Evolutionary conservation across 768 basidiomycete species (phyloP), one percentile per base, ranked within the genome.

Genomic region (Neoboletus subvelutipes): DNA sequence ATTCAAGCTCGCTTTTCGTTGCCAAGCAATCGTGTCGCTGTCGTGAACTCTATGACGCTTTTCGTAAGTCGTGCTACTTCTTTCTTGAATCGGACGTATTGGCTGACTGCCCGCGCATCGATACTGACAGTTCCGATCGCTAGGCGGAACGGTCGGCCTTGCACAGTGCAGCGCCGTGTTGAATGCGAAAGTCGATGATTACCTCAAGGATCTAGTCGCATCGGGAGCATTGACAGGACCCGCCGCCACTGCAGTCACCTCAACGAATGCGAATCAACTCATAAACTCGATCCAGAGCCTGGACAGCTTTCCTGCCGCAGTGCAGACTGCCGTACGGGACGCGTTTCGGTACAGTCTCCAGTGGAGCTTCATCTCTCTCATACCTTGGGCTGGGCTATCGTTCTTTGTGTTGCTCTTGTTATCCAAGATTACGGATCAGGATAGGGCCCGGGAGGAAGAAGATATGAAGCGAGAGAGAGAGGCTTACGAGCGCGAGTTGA

Each of bases 371-470:
- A 68, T 77, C 55, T 76, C 73, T 26, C 61, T 79, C 34, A 52
- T 79, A 13, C 77, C 78, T 0, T 79, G 79, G 77, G 59, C 64
- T n/a, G 72, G 39, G 24, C 34, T 77, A n/a, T 56, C 67, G 11
- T 56, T 68, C 41, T 15, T 77, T 49, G 34, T 18, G 48, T 11
- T 49, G 33, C 9, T 36, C 5, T 34, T 34, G 5, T 49, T 49
- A 5, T 26, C 22, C 17, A 3, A 7, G 17, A 36, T 36, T 11
- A 36, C 5, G 1, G 48, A 49, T 24, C 22, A 1, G 48, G 33
- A 36, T 5, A 49, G 24, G 34, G 17, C 9, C 1, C 9, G 18
- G 34, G 48, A 26, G 34, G 48, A 43, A 17, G 47, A 29, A 15
- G 46, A 47, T 10, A 11, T 26, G 4, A 31, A 7, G 42, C 17